Base-by-base conservation (phyloP, 768 basidiomycete species). In the Artomyces pyxidatus region DNA sequence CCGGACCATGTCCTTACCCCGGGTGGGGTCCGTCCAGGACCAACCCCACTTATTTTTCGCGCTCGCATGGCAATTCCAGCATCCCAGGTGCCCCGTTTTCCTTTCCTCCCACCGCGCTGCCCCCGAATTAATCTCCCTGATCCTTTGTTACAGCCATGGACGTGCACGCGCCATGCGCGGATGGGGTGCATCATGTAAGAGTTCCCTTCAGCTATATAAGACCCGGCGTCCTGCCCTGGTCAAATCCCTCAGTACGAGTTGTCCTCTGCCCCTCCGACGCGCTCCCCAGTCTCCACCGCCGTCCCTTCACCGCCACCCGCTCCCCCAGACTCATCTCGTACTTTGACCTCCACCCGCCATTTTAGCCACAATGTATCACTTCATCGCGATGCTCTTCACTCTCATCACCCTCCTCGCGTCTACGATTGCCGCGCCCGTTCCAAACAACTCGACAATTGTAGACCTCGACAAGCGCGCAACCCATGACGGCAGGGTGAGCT, bases 401-500 rank as follows among this genome's bases (percentile, higher is more conserved):
- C 54, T 81, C 59, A 66, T 74, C 61, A 61, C 71, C 45, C 66
- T 72, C 55, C 39, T 76, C 51, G 56, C 74, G 49, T 53, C 70
- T 43, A 61, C 63, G 37, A 57, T 75, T 50, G 77, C 77, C 17
- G 65, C 74, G 7, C 79, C 80, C 23, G 56, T 77, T 8, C 66
- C 73, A 23, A 57, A 62, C 51, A 56, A 65, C 58, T 57, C 63
- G 45, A 61, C 61, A 11, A 48, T 56, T 26, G 57, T 65, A 6
- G 38, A 26, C 23, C 68, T 81, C 29, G 71, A 74, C 50, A 78
- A 74, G 62, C 74, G 85, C 45, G 55, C 67, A 37, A 73, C 76
- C 0, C 80, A 73, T 57, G 59, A 55, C 6, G 86, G 86, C 37
- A 67, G 70, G 54, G 86, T 86, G 61, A 53, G 78, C 68, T 23